These are phyloP conservation scores for Bruguiera hainesii DNA, from an alignment of 441 rosid genomes.

Conservation along the genomic window DNA sequence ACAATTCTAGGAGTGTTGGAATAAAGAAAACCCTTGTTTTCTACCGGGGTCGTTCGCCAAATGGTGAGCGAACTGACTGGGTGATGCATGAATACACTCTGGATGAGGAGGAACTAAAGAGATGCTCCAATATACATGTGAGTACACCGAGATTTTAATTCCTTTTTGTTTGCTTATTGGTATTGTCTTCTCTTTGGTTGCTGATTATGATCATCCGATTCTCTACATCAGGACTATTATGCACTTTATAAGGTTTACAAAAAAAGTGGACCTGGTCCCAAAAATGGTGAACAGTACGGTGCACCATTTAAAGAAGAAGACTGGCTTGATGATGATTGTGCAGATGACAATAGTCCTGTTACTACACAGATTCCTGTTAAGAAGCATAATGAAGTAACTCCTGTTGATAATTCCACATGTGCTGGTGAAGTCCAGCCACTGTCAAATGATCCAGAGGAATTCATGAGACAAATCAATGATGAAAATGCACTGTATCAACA, in stretches of 20 bases:
- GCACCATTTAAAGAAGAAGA: conserved; percentile 91
- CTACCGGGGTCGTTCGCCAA: conserved; percentile 80
- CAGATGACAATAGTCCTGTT: conserved; percentile 19
- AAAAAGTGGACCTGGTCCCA: conserved; percentile 94
- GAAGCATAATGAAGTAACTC: conserved; percentile 20
- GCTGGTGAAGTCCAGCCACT: conserved; percentile 18
- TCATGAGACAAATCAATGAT: conserved; percentile 32
- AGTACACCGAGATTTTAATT: neutral
- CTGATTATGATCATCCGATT: conserved; percentile 2
- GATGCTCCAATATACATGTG: conserved; percentile 68
- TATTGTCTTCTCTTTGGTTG: conserved; percentile 1
- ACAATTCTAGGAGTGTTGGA: conserved; percentile 60
- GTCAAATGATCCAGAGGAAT: conserved; percentile 37
- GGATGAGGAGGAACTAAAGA: conserved; percentile 77
- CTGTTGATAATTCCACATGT: conserved; percentile 23
- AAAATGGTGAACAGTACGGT: conserved; percentile 93
- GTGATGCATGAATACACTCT: conserved; percentile 93
- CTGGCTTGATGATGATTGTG: conserved; percentile 64
- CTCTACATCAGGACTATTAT: conserved; percentile 62
- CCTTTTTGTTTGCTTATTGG: neutral
- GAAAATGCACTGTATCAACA: conserved; percentile 27
- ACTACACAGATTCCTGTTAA: conserved; percentile 18
- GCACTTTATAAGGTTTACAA: conserved; percentile 81
- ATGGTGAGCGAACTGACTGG: conserved; percentile 84
- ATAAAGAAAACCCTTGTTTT: conserved; percentile 86